Evolutionary conservation across 2,329 filamentous ascomycete species (phyloP).

Genomic region (Colletotrichum gigasporum): DNA sequence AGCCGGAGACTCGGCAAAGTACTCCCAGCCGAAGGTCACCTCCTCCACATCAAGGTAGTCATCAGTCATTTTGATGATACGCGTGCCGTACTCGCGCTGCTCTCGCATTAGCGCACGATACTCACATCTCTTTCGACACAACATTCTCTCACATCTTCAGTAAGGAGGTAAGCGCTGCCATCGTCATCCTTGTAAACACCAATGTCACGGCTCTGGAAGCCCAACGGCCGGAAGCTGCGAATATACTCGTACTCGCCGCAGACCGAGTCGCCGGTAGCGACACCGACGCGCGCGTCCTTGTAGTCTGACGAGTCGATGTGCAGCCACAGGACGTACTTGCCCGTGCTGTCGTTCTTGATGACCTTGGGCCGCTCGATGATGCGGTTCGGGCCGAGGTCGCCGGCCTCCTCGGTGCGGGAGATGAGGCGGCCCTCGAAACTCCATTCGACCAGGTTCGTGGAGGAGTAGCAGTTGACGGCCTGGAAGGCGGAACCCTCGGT

Average conservation of each 20-base stretch:
- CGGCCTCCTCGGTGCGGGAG: constrained; percentile 55
- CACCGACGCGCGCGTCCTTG: constrained; percentile 70
- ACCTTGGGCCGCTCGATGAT: constrained; percentile 76
- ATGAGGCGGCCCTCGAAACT: constrained; percentile 68
- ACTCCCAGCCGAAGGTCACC: constrained; percentile 60
- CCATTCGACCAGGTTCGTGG: constrained; percentile 71
- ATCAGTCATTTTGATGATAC: constrained; percentile 64
- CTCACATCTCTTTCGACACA: constrained; percentile 7
- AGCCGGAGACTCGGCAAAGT: constrained; percentile 70
- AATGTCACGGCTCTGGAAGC: constrained; percentile 61
- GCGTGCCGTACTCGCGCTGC: constrained; percentile 36
- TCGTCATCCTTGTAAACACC: constrained; percentile 71
- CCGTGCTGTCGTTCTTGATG: constrained; percentile 71
- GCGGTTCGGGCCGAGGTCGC: constrained; percentile 68
- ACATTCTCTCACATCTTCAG: constrained; percentile 62
- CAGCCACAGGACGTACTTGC: constrained; percentile 74
- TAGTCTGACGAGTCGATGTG: constrained; percentile 73
- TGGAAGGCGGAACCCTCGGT: constrained; percentile 68
- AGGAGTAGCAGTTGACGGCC: constrained; percentile 75
- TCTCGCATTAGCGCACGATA: not conserved
- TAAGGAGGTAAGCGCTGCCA: constrained; percentile 68
- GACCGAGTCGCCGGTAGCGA: constrained; percentile 66
- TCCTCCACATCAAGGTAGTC: constrained; percentile 64
- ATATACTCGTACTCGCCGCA: constrained; percentile 65
- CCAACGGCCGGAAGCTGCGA: constrained; percentile 46